Evolutionary conservation across 192 early-diverging fungal genomes (phyloP), one percentile per base, ranked within the genome.

Genomic region (Ambispora gerdemannii): DNA sequence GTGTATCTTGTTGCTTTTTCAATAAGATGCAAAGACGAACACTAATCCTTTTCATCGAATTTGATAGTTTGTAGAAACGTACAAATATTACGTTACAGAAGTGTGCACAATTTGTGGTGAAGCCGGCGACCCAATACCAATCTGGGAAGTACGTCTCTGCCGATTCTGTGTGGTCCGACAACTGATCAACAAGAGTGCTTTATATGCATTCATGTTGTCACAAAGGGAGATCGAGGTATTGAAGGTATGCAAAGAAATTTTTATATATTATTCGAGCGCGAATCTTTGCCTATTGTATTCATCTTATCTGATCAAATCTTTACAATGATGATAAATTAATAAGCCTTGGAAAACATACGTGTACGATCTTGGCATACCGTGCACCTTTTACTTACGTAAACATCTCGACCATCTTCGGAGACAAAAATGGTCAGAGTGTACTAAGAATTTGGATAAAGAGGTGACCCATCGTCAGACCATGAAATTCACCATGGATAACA

Each of bases 261-360:
- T 4, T 4, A 2, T 25, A 53, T 53, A 53, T 7, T n/a, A 53
- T 20, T 32, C 32, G 11, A 36, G 17, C 15, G 6, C 15, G 7
- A 6, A 43, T 43, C 38, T 15, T 10, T 10, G 15, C 38, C 38
- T 43, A 6, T 15, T 43, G 7, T 10, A 10, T 43, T 43, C 15
- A 10, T 43, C 38, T 43, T 15, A 6, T 43, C 6, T 15, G 6
- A 10, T 15, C 38, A n/a, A n/a, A n/a, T n/a, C n/a, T n/a, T n/a
- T n/a, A n/a, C n/a, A n/a, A n/a, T n/a, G n/a, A n/a, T n/a, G n/a
- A n/a, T n/a, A n/a, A n/a, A n/a, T n/a, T n/a, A 3, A 43, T 20
- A 1, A 70, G 68, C 36, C 68, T 36, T 70, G 68, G 68, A 70
- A 58, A 27, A 70, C 68, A 20, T 70, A 59, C 20, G 68, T 70